Percentiles rank a stretch among this genome's conserved stretches.
Evolutionary conservation across 208 protist genomes (phyloP).

Genomic region (Trypanosoma caninum): DNA sequence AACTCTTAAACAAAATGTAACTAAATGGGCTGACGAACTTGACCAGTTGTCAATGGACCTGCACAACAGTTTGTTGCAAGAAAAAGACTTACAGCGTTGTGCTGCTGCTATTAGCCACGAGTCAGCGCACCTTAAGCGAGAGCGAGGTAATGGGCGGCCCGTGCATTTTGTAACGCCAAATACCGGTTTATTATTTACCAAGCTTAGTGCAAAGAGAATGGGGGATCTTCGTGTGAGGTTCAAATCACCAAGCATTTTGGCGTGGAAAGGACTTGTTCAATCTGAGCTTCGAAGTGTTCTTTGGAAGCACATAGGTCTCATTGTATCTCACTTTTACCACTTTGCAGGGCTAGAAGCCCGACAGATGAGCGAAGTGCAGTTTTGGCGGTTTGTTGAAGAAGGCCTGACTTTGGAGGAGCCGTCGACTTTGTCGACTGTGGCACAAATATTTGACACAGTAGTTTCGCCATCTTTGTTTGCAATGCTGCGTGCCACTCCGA

Average conservation of each 20-base stretch:
- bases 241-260: constrained; percentile 24
- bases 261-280: constrained; percentile 40
- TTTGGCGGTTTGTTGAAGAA: constrained; percentile 77
- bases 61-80: neutral
- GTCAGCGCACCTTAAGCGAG: constrained; percentile 33
- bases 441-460: constrained; percentile 67
- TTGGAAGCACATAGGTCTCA: constrained; percentile 34
- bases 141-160: constrained; percentile 40
- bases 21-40: constrained; percentile 14
- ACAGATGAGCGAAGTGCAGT: constrained; percentile 62
- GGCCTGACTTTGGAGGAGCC: constrained; percentile 19
- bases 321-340: constrained; percentile 60
- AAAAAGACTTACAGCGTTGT: constrained; percentile 17
- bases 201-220: constrained; percentile 37
- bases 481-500: constrained; percentile 33
- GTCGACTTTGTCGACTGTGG: constrained; percentile 33
- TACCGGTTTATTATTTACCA: constrained; percentile 38
- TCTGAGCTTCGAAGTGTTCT: constrained; percentile 39
- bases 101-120: constrained; percentile 10
- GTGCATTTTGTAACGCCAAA: constrained; percentile 41
- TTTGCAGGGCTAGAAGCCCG: constrained; percentile 59
- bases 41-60: constrained; percentile 1
- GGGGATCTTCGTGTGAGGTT: constrained; percentile 40
- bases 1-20: constrained; percentile 2
- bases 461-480: constrained; percentile 65